Evolutionary conservation across 768 basidiomycete genomes (phyloP).

Genomic region (Podaxis carcinomalis): DNA sequence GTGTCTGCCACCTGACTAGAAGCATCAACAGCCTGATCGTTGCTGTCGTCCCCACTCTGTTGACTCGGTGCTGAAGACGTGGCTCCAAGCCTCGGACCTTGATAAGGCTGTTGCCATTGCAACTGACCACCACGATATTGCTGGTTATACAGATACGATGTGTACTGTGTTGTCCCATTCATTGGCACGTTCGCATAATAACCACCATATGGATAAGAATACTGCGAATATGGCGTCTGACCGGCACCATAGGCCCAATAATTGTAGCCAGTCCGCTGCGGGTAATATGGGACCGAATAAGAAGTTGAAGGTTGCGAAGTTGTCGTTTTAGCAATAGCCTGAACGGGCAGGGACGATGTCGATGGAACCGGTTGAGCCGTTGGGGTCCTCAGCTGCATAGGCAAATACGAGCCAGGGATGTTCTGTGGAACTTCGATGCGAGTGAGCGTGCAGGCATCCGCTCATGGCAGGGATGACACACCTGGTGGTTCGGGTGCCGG

Average conservation of each 20-base stretch:
- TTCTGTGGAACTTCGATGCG: slow-evolving; percentile 8
- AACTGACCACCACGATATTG: slow-evolving; percentile 14
- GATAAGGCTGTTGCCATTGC: slow-evolving; percentile 21
- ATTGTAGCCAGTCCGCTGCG: slow-evolving; percentile 26
- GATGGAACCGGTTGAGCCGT: slow-evolving; percentile 9
- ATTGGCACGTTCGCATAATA: slow-evolving; percentile 12
- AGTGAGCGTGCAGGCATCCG: background rate
- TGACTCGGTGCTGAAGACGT: background rate
- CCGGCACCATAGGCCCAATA: slow-evolving; percentile 31
- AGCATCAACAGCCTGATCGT: background rate
- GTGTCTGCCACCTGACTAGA: background rate
- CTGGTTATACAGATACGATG: slow-evolving; percentile 12
- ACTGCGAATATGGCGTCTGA: slow-evolving; percentile 18
- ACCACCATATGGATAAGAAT: slow-evolving; percentile 10
- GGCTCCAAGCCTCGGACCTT: slow-evolving; percentile 13
- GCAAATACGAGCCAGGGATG: slow-evolving; percentile 4
- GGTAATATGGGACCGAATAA: slow-evolving; percentile 12
- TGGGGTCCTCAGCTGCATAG: slow-evolving; percentile 17
- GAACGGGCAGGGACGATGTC: background rate
- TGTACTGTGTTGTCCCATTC: slow-evolving; percentile 11
- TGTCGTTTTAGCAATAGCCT: slow-evolving; percentile 3
- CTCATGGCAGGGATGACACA: slow-evolving; percentile 20
- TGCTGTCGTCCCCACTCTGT: background rate
- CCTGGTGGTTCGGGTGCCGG: slow-evolving; percentile 23
- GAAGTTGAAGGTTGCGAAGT: slow-evolving; percentile 12